Conservation (phyloP, 805 yeast genomes). For the Torulaspora gathmanii region DNA sequence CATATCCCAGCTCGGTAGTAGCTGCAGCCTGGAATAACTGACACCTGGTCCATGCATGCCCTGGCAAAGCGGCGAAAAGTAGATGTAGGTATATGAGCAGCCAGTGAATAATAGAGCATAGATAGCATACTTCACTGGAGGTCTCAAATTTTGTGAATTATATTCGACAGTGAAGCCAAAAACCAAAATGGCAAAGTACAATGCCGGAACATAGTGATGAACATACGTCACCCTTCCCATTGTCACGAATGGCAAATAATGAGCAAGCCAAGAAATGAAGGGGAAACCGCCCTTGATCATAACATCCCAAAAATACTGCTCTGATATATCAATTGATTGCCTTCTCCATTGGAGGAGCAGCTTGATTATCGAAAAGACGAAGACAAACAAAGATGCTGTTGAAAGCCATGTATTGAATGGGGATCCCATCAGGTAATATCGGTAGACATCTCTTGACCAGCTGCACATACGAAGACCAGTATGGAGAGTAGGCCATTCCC, state of each 20-base stretch:
- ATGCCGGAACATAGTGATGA: constrained; percentile 94
- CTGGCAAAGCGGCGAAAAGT: constrained; percentile 64
- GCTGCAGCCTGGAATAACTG: constrained; percentile 47
- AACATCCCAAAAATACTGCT: constrained; percentile 39
- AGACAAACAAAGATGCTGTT: constrained; percentile 51
- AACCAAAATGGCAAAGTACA: constrained; percentile 86
- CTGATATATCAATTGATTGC: constrained; percentile 48
- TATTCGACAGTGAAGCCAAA: constrained; percentile 36
- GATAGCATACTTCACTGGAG: constrained; percentile 30
- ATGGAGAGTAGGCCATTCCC: constrained; percentile 86
- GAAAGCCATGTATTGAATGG: constrained; percentile 79
- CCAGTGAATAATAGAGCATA: constrained; percentile 44
- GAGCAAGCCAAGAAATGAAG: constrained; percentile 86
- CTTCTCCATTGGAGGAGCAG: constrained; percentile 60
- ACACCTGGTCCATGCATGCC: constrained; percentile 66
- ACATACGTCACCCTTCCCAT: constrained; percentile 98
- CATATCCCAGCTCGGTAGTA: constrained; percentile 56
- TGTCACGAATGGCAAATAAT: constrained; percentile 79
- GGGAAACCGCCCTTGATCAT: constrained; percentile 74
- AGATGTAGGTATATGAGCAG: constrained; percentile 53
- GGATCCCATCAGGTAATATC: constrained; percentile 68
- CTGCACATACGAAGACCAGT: constrained; percentile 72
- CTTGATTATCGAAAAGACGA: constrained; percentile 41
- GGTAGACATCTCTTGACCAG: constrained; percentile 56
- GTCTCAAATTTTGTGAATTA: constrained; percentile 20